Evolutionary conservation across 2,329 filamentous ascomycete genomes (phyloP).

Genomic region (Claviceps sp.): DNA sequence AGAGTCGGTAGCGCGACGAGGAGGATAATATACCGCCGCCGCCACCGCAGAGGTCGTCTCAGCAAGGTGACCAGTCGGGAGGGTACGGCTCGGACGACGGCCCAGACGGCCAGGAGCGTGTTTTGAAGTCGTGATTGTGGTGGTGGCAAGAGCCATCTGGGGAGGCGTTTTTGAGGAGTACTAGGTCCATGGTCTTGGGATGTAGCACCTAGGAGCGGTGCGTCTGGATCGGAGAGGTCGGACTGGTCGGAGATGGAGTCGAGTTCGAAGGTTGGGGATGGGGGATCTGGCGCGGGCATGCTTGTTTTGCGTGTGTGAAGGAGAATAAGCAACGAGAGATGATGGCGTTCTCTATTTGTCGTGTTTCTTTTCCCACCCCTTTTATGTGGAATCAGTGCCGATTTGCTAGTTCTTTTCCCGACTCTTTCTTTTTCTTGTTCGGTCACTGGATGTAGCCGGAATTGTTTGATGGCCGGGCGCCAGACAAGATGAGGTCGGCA

Average conservation of each 20-base stretch:
- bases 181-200: neutral
- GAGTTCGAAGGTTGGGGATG: conserved; percentile 2
- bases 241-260: conserved; percentile 4
- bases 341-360: no score
- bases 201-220: neutral
- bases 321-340: no score
- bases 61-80: neutral
- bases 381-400: no score
- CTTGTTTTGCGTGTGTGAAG: neutral
- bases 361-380: no score
- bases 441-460: neutral
- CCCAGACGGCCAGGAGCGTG: neutral
- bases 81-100: neutral
- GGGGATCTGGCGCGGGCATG: neutral
- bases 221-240: neutral
- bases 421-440: neutral
- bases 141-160: conserved; percentile 1
- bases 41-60: neutral
- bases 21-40: neutral
- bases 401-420: no score
- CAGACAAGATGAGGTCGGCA: neutral
- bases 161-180: neutral
- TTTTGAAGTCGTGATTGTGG: neutral
- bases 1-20: conserved; percentile 1
- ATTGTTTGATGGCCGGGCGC: neutral